Base-by-base conservation (phyloP, 305 asterid genomes). In the Solanum aculeatissimum region DNA sequence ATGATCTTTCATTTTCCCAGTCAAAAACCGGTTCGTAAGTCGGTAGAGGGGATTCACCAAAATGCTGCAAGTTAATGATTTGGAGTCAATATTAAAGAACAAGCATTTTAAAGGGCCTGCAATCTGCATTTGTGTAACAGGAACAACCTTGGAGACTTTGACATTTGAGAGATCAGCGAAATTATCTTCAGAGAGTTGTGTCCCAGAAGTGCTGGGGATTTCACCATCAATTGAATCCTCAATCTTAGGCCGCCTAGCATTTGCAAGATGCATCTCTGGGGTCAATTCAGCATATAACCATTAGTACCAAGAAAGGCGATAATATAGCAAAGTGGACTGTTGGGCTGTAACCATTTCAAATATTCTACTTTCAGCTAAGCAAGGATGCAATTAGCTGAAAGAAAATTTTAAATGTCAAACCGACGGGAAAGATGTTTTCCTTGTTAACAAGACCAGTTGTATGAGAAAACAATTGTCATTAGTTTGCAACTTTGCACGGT, bases 1-100 rank as follows among this genome's bases (percentile, higher is more conserved):
- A 89, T 75, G 97, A 90, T 88, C 99, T 91, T 90, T 97, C 99
- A 82, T 92, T 97, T 75, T 93, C 98, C 99, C 99, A 95, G 88
- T 97, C 98, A 90, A 95, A 97, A 89, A 93, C 97, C 38, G 99
- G 98, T 90, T 97, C 99, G 86, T 97, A 95, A 60, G 98, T 98
- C 68, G 97, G 98, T 55, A 97, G 88, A 9, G 98, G 98, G 80
- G 99, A 94, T 89, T 95, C 97, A 54, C 98, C 99, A 90, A 94
- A 90, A 91, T 97, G 99, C 99, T 97, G 98, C 97, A 92, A 85
- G 86, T 40, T 83, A 85, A 71, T 86, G 40, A 87, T 71, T 77
- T 83, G 29, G 29, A 78, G 80, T 80, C 40, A 72, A 77, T 69
- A 82, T 25, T 42, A 55, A 12, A 58, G 53, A 19, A 12, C 81